A percentile compares a stretch with the other conserved stretches of the same genome.
These are phyloP conservation scores for Boletus smithii DNA, from an alignment of 1,284 basidiomycete species.

Conservation along the genomic window DNA sequence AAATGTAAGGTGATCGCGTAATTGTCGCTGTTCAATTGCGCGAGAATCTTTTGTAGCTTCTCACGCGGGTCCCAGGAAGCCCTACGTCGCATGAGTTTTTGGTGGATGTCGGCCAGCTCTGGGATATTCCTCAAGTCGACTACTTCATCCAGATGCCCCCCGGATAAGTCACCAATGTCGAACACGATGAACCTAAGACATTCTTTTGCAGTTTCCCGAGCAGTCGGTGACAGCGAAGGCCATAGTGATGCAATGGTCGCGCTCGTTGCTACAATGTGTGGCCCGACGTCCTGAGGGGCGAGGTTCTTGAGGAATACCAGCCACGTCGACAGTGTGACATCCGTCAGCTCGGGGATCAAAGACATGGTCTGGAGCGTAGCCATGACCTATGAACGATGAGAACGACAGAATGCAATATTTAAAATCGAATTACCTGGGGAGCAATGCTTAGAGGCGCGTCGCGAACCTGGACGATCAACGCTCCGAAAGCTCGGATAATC, in stretches of 20 bases:
- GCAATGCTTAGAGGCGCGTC: slow-evolving; percentile 69
- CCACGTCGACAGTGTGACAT: slow-evolving; percentile 84
- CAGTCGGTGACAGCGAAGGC: slow-evolving; percentile 57
- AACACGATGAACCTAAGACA: slow-evolving; percentile 74
- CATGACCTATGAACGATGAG: slow-evolving; percentile 69
- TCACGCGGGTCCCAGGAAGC: slow-evolving; percentile 50
- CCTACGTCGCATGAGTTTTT: slow-evolving; percentile 50
- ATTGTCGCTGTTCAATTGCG: slow-evolving; percentile 80
- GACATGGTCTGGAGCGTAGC: slow-evolving; percentile 93
- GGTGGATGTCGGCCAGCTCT: slow-evolving; percentile 54
- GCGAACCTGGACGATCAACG: slow-evolving; percentile 71
- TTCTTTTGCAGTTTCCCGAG: slow-evolving; percentile 53
- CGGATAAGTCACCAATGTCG: slow-evolving; percentile 48
- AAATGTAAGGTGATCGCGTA: slow-evolving; percentile 76
- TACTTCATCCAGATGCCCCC: slow-evolving; percentile 67
- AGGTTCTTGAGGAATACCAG: slow-evolving; percentile 73
- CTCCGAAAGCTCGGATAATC: slow-evolving; percentile 78
- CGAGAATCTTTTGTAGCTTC: slow-evolving; percentile 68
- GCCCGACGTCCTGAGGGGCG: slow-evolving; percentile 70
- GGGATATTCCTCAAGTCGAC: slow-evolving; percentile 73
- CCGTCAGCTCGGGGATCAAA: slow-evolving; percentile 66
- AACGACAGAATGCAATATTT: slow-evolving; percentile 8
- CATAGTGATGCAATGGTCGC: slow-evolving; percentile 84
- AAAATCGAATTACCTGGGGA: slow-evolving; percentile 63
- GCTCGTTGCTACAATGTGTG: slow-evolving; percentile 85